Evolutionary conservation across 2,329 filamentous ascomycete genomes (phyloP).

Genomic region (Cordyceps tenuipes): DNA sequence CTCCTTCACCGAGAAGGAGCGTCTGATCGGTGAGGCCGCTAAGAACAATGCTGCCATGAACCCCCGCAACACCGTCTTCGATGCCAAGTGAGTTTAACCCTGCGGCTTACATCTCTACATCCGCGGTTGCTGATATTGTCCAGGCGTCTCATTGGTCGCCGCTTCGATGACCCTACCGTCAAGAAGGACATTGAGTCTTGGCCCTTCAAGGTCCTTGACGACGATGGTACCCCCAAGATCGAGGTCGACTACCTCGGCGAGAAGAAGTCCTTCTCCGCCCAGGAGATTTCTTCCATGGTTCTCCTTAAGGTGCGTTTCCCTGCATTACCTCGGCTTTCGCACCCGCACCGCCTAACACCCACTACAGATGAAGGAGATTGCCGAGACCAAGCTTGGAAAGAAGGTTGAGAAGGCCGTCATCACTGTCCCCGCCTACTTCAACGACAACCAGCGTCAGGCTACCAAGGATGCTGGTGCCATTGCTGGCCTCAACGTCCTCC

Average conservation of each 20-base stretch:
- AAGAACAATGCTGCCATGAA: constrained; percentile 99
- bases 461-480: constrained; percentile 93
- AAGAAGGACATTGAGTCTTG: constrained; percentile 99
- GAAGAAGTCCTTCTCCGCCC: constrained; percentile 91
- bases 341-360: constrained; percentile 11
- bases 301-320: constrained; percentile 71
- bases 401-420: constrained; percentile 84
- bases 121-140: constrained; percentile 12
- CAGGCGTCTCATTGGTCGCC: constrained; percentile 94
- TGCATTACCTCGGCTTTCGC: neutral
- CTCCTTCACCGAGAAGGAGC: constrained; percentile 97
- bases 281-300: constrained; percentile 99
- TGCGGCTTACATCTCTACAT: neutral
- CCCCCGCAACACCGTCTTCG: constrained; percentile 95
- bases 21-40: constrained; percentile 96
- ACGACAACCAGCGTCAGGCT: constrained; percentile 93
- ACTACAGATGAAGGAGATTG: constrained; percentile 77
- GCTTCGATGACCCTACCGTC: constrained; percentile 90
- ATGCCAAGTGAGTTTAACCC: constrained; percentile 73
- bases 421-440: constrained; percentile 96
- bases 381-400: constrained; percentile 71
- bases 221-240: constrained; percentile 80
- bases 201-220: constrained; percentile 97
- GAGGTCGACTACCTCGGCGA: constrained; percentile 93
- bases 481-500: constrained; percentile 87